phyloP scores from a whole-genome alignment of 2,329 filamentous ascomycete genomes.

The Penicillium sp. region DNA sequence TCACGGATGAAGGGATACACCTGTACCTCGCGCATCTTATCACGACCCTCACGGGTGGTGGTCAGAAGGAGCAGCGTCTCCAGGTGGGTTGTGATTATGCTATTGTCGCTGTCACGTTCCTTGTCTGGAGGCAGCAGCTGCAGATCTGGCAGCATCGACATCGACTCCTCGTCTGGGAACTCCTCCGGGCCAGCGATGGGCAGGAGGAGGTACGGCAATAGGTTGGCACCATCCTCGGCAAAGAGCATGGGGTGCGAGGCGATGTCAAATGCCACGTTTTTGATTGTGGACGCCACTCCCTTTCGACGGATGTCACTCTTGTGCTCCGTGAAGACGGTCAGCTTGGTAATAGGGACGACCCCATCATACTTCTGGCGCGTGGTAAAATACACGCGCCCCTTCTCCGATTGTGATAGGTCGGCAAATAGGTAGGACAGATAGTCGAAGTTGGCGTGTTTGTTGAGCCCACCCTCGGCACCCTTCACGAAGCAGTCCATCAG shows the following conservation, averaged over 20 bases:
- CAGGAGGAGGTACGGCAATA: conserved; percentile 83
- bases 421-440: conserved; percentile 94
- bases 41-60: conserved; percentile 70
- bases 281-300: conserved; percentile 94
- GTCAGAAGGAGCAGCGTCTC: conserved; percentile 84
- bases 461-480: conserved; percentile 76
- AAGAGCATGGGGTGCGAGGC: conserved; percentile 69
- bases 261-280: conserved; percentile 86
- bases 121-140: conserved; percentile 90
- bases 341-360: conserved; percentile 84
- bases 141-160: conserved; percentile 83
- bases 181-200: conserved; percentile 86
- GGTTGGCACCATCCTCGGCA: conserved; percentile 67
- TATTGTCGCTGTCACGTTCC: conserved; percentile 70
- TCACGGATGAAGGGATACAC: conserved; percentile 90
- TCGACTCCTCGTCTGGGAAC: conserved; percentile 79
- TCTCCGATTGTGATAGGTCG: conserved; percentile 78
- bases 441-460: conserved; percentile 81
- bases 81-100: conserved; percentile 80
- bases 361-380: conserved; percentile 71
- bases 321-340: conserved; percentile 93
- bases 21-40: conserved; percentile 69
- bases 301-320: conserved; percentile 76
- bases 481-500: conserved; percentile 95
- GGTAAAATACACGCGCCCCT: conserved; percentile 73